These are phyloP conservation scores for Macrocybe gigantea DNA, from an alignment of 768 basidiomycete species.

Conservation along the genomic window DNA sequence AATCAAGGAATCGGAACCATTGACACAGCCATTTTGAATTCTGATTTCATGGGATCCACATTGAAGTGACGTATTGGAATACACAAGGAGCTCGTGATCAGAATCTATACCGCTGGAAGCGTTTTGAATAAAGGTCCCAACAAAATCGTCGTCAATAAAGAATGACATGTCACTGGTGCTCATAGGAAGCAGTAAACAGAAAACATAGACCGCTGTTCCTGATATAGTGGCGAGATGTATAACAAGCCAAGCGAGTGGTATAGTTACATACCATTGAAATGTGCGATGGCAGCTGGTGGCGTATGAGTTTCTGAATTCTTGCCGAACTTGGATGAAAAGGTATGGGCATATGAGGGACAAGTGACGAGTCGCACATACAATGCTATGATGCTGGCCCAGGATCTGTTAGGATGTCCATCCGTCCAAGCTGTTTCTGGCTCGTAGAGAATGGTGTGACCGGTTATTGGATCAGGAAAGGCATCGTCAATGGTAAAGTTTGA, in stretches of 20 bases:
- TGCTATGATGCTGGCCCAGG: constrained; percentile 26
- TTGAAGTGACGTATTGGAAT: constrained; percentile 16
- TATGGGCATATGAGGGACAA: too few species aligned
- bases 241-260: not conserved
- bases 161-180: constrained; percentile 30
- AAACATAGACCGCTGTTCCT: constrained; percentile 36
- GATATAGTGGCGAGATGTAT: not conserved
- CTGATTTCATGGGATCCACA: constrained; percentile 19
- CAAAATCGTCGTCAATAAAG: constrained; percentile 21
- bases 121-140: constrained; percentile 17
- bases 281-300: too few species aligned
- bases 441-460: constrained; percentile 22
- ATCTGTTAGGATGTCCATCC: constrained; percentile 11
- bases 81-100: constrained; percentile 27
- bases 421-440: constrained; percentile 24
- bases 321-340: constrained; percentile 9
- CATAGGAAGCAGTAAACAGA: constrained; percentile 24
- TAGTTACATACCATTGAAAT: too few species aligned
- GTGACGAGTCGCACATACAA: constrained; percentile 7
- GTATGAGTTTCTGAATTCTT: too few species aligned
- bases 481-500: constrained; percentile 36
- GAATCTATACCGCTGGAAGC: constrained; percentile 13
- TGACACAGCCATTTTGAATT: constrained; percentile 18
- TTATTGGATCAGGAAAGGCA: constrained; percentile 21
- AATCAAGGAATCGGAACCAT: constrained; percentile 17